These are phyloP conservation scores for Acanthamoeba polyphaga DNA, from an alignment of 208 protist species.

Conservation along the genomic window DNA sequence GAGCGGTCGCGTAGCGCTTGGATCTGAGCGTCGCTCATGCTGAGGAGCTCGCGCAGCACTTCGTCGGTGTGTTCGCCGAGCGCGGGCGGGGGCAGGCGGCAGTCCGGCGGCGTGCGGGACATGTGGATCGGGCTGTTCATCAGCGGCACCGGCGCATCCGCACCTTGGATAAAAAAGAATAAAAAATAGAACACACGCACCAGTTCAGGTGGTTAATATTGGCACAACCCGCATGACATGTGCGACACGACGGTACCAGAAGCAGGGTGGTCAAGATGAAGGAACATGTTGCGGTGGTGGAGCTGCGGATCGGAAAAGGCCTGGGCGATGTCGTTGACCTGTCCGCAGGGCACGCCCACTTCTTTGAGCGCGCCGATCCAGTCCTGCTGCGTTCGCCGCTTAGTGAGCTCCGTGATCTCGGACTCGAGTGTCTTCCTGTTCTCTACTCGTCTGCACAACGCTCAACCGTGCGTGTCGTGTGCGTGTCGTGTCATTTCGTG, in stretches of 20 bases:
- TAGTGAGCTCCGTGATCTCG: background rate
- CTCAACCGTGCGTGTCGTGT: background rate
- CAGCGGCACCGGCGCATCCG: background rate
- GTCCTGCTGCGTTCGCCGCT: background rate
- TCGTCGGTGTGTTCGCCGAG: conserved; percentile 76
- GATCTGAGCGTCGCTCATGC: background rate
- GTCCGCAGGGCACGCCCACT: conserved; percentile 48
- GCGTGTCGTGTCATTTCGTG: too few species aligned
- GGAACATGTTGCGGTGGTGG: conserved; percentile 22
- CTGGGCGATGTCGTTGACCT: conserved; percentile 8
- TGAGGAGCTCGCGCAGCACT: conserved; percentile 3
- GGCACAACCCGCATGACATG: background rate
- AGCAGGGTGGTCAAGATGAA: background rate
- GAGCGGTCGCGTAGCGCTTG: background rate
- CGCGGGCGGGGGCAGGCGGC: conserved; percentile 56
- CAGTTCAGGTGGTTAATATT: background rate
- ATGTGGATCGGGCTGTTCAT: conserved; percentile 18
- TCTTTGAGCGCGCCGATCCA: background rate
- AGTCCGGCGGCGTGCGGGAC: background rate
- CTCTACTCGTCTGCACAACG: background rate
- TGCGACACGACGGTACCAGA: background rate
- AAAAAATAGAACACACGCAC: background rate
- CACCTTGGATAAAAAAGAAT: background rate
- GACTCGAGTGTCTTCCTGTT: conserved; percentile 54
- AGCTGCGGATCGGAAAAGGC: conserved; percentile 21